phyloP scores from a whole-genome alignment of 805 yeast species.

The Candida loeiensis region DNA sequence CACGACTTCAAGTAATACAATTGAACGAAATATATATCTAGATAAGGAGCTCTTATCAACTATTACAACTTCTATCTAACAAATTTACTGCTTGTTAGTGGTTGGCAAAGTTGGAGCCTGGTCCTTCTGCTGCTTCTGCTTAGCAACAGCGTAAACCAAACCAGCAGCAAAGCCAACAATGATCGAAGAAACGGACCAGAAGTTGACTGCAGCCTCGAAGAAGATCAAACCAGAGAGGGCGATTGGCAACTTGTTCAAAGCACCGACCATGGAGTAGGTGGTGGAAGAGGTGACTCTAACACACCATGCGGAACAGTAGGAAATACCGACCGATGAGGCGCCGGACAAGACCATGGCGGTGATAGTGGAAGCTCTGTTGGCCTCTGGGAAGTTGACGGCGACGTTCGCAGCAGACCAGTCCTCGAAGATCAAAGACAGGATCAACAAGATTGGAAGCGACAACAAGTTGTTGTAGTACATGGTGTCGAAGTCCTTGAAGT shows the following conservation, averaged over 20 bases:
- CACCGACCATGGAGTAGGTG: conserved; percentile 99
- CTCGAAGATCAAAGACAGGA: conserved; percentile 75
- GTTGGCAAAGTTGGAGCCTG: conserved; percentile 10
- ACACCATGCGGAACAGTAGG: conserved; percentile 99
- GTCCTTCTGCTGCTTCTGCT: conserved; percentile 71
- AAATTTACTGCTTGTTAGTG: conserved; percentile 5
- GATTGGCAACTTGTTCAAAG: conserved; percentile 95
- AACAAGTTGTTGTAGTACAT: conserved; percentile 96
- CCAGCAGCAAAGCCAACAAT: conserved; percentile 94
- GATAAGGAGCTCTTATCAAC: neutral
- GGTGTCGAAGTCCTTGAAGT: conserved; percentile 95
- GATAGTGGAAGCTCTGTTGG: conserved; percentile 62
- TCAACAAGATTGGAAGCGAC: conserved; percentile 82
- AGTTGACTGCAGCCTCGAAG: conserved; percentile 93
- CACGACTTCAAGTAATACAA: conserved; percentile 1
- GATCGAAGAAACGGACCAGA: conserved; percentile 86
- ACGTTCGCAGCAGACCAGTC: conserved; percentile 90
- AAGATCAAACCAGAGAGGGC: conserved; percentile 92
- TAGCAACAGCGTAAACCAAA: conserved; percentile 91
- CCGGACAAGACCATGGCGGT: conserved; percentile 90
- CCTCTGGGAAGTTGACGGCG: conserved; percentile 72
- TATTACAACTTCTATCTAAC: neutral
- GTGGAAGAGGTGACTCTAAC: conserved; percentile 98
- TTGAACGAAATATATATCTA: neutral
- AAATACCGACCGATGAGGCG: conserved; percentile 91